These are phyloP conservation scores for Malassezia cuniculi DNA, from an alignment of 1,284 basidiomycete species.

Conservation along the genomic window DNA sequence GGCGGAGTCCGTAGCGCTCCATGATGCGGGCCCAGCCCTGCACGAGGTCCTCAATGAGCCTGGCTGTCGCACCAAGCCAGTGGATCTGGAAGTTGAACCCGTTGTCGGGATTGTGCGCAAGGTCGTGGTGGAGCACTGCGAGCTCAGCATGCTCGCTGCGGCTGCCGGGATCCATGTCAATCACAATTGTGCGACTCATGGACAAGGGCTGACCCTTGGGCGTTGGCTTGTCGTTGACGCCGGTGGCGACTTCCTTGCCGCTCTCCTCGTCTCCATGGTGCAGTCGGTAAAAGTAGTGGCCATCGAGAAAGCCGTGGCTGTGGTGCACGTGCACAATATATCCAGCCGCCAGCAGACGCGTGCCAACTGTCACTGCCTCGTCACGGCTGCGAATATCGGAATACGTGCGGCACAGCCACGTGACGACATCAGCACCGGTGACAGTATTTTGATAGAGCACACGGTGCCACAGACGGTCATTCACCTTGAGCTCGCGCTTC, in stretches of 20 bases:
- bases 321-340: slow-evolving; percentile 37
- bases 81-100: slow-evolving; percentile 59
- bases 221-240: background rate
- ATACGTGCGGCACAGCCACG: slow-evolving; percentile 37
- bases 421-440: slow-evolving; percentile 39
- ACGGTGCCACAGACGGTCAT: slow-evolving; percentile 40
- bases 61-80: slow-evolving; percentile 91
- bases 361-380: slow-evolving; percentile 33
- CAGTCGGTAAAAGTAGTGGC: slow-evolving; percentile 40
- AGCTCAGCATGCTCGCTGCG: slow-evolving; percentile 39
- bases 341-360: slow-evolving; percentile 25
- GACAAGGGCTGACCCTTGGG: slow-evolving; percentile 18
- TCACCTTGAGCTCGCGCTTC: slow-evolving; percentile 27
- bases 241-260: background rate
- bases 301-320: slow-evolving; percentile 39
- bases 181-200: slow-evolving; percentile 33
- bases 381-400: slow-evolving; percentile 32
- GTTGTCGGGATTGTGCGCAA: slow-evolving; percentile 42
- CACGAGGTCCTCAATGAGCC: slow-evolving; percentile 81
- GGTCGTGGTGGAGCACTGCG: slow-evolving; percentile 41
- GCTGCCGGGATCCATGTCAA: slow-evolving; percentile 36
- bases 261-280: slow-evolving; percentile 10
- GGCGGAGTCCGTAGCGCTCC: slow-evolving; percentile 76
- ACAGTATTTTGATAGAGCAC: slow-evolving; percentile 37
- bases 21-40: slow-evolving; percentile 71